These are phyloP conservation scores for Eutrema heterophyllum DNA, from an alignment of 345 rosid species.

Conservation along the genomic window DNA sequence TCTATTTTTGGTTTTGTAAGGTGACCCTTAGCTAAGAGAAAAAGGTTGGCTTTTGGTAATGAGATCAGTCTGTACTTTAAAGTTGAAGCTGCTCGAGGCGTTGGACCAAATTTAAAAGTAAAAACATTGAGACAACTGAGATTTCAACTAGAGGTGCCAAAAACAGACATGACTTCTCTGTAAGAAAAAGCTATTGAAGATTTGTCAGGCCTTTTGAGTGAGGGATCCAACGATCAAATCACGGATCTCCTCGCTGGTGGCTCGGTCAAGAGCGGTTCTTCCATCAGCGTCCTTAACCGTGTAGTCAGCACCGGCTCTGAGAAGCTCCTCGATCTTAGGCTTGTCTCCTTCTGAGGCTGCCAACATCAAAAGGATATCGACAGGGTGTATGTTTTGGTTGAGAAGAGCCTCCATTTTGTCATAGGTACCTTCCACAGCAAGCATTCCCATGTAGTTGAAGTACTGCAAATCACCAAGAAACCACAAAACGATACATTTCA, in stretches of 20 bases:
- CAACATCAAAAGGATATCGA: conserved; percentile 69
- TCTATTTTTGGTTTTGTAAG: neutral
- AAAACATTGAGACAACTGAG: neutral
- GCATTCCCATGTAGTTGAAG: conserved; percentile 97
- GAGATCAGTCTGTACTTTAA: conserved; percentile 1
- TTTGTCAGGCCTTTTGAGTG: conserved; percentile 54
- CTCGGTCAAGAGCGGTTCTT: conserved; percentile 70
- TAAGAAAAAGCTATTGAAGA: neutral
- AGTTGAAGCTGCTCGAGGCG: neutral
- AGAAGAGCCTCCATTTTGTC: conserved; percentile 89
- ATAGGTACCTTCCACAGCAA: conserved; percentile 84
- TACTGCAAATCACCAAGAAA: conserved; percentile 45
- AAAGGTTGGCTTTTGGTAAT: neutral
- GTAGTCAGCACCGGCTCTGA: conserved; percentile 73
- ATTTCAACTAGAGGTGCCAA: neutral
- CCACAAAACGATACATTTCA: neutral
- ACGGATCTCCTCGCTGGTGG: conserved; percentile 48
- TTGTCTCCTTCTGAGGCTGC: conserved; percentile 90
- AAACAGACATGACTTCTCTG: neutral
- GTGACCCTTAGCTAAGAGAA: neutral
- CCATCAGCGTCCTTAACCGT: conserved; percentile 68
- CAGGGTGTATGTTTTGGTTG: conserved; percentile 69
- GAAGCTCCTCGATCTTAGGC: conserved; percentile 81
- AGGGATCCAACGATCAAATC: conserved; percentile 59
- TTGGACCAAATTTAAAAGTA: conserved; percentile 15